Evolutionary conservation across 768 basidiomycete species (phyloP).

Genomic region (Collybia mongolica): DNA sequence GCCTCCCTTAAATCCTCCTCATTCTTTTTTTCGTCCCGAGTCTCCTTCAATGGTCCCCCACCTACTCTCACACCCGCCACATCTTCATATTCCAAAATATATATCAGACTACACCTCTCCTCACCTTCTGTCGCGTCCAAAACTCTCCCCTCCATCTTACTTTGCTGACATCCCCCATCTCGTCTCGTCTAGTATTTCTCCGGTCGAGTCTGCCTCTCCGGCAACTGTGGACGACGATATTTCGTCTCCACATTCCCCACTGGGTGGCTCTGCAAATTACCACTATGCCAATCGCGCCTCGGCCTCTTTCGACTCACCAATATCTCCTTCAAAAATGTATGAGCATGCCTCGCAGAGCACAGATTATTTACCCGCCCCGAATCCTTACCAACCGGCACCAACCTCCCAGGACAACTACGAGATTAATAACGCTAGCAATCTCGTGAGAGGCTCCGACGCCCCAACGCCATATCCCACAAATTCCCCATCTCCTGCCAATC

Average conservation of each 20-base stretch:
- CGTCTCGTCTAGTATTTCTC: conserved; percentile 19
- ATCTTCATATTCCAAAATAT: conserved; percentile 22
- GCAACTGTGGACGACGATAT: conserved; percentile 35
- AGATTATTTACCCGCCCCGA: conserved; percentile 17
- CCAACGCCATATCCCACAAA: conserved; percentile 30
- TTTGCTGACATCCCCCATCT: conserved; percentile 23
- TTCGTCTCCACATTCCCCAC: conserved; percentile 30
- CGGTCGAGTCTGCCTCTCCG: conserved; percentile 24
- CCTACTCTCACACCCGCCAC: conserved; percentile 17
- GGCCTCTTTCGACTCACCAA: conserved; percentile 28
- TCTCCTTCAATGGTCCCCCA: conserved; percentile 20
- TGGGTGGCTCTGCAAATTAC: conserved; percentile 24
- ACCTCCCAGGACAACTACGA: conserved; percentile 14
- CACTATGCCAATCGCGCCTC: conserved; percentile 28
- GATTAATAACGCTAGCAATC: conserved; percentile 24
- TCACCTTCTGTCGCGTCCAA: conserved; percentile 18
- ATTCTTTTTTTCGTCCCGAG: conserved; percentile 7
- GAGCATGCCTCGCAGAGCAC: conserved; percentile 17
- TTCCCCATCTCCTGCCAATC: conserved; percentile 45
- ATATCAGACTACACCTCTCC: conserved; percentile 14
- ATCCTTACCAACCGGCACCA: conserved; percentile 17
- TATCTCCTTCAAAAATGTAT: conserved; percentile 31
- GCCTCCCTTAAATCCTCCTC: conserved; percentile 16
- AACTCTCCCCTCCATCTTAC: conserved; percentile 21
- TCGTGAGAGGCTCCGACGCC: conserved; percentile 24